Evolutionary conservation across 73 alveolate species (phyloP).

Genomic region (Tetrahymena malaccensis): DNA sequence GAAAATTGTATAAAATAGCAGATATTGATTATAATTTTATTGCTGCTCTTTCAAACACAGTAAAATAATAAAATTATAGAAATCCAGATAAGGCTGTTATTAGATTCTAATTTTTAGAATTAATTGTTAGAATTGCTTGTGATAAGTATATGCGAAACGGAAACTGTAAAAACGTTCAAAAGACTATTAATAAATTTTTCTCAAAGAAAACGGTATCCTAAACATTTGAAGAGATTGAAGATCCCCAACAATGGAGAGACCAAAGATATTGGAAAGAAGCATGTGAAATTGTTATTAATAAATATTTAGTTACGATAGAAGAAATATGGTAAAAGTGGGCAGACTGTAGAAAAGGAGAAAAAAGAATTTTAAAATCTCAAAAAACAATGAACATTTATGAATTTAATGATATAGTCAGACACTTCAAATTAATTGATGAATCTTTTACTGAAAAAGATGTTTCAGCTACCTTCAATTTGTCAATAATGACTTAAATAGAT

Average conservation of each 20-base stretch:
- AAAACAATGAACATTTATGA: slow-evolving; percentile 64
- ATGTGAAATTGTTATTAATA: slow-evolving; percentile 62
- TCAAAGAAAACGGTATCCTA: not conserved
- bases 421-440: slow-evolving; percentile 48
- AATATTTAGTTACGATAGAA: slow-evolving; percentile 55
- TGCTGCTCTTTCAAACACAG: slow-evolving; percentile 24
- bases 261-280: slow-evolving; percentile 70
- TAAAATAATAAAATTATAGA: slow-evolving; percentile 18
- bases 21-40: not conserved
- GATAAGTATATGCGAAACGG: slow-evolving; percentile 43
- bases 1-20: not conserved
- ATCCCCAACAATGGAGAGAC: not conserved
- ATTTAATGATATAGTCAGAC: slow-evolving; percentile 23
- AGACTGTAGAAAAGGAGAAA: slow-evolving; percentile 51
- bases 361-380: not conserved
- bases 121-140: slow-evolving; percentile 46
- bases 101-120: slow-evolving; percentile 53
- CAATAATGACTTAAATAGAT: slow-evolving; percentile 63
- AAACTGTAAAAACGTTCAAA: not conserved
- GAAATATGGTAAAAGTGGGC: slow-evolving; percentile 64
- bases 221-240: not conserved
- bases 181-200: not conserved
- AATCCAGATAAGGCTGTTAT: slow-evolving; percentile 50
- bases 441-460: slow-evolving; percentile 59
- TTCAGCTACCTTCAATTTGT: slow-evolving; percentile 38